phyloP scores from a whole-genome alignment of 2,329 filamentous ascomycete species.

The Aspergillus viridinutans region DNA sequence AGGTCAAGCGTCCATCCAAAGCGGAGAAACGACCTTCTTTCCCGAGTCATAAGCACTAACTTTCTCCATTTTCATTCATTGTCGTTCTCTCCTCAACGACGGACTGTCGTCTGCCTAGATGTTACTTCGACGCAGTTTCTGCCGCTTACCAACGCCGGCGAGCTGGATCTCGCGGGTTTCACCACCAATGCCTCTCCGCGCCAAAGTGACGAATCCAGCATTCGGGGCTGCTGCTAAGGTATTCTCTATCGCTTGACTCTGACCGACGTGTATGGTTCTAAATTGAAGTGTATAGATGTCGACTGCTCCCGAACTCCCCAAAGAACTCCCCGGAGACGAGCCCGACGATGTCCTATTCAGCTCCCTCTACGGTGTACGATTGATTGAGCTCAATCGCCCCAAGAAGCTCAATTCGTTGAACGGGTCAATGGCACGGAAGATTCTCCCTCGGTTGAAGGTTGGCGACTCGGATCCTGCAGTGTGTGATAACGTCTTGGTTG shows the following conservation, averaged over 20 bases:
- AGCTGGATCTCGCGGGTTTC: conserved; percentile 45
- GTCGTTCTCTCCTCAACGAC: conserved; percentile 7
- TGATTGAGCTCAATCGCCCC: conserved; percentile 90
- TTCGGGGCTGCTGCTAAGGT: conserved; percentile 53
- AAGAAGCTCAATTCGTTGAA: conserved; percentile 89
- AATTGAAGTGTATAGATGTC: conserved; percentile 38
- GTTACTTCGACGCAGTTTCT: conserved; percentile 40
- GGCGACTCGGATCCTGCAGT: conserved; percentile 3
- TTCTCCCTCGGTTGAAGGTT: conserved; percentile 72
- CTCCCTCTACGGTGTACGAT: conserved; percentile 82
- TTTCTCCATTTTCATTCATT: conserved; percentile 7
- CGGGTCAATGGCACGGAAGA: conserved; percentile 92
- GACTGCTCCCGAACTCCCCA: conserved; percentile 35
- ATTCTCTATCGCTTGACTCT: conserved; percentile 7
- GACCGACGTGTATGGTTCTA: neutral
- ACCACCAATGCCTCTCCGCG: conserved; percentile 70
- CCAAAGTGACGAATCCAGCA: conserved; percentile 63
- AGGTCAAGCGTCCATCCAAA: conserved; percentile 25
- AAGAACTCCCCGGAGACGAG: conserved; percentile 64
- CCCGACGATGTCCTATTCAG: conserved; percentile 90
- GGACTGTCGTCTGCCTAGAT: conserved; percentile 32
- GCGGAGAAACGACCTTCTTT: conserved; percentile 15
- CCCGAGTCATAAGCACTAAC: neutral
- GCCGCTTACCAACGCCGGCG: conserved; percentile 39
- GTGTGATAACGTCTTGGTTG: neutral